Evolutionary conservation across 2,329 filamentous ascomycete species (phyloP), one percentile per base, ranked within the genome.

Genomic region (Penicillium oxalicum): DNA sequence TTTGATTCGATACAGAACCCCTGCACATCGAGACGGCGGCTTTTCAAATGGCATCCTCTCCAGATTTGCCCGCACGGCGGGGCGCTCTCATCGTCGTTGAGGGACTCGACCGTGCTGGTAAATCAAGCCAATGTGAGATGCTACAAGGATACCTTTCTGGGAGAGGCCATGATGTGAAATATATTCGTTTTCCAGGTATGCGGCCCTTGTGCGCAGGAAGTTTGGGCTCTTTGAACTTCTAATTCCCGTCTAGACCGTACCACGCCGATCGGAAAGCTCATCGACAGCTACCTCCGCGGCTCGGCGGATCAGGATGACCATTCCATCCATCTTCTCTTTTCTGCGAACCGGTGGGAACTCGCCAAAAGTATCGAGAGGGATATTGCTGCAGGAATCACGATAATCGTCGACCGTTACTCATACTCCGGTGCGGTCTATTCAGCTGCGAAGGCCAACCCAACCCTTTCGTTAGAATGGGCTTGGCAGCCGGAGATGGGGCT

Each of bases 391-490:
- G 91, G 91, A 7, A 83, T 77, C 18, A 93, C 82, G 0, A 78
- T 98, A 29, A 76, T 98, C 35, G 84, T 91, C 57, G 93, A 98
- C 69, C 84, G 93, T 41, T 98, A 97, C 73, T 95, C 94, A 67
- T 91, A 95, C 74, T 93, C 87, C 18, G 93, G 93, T 46, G 87
- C 91, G 49, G 89, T 96, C 43, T 98, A 97, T 73, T 89, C 85
- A 25, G 88, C 89, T 0, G 91, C 93, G 3, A 97, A 97, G 66
- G 76, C 81, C 39, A 88, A 88, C 58, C 80, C 84, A 0, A 68
- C 74, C 2, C 77, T 96, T 9, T 74, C 79, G 0, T 74, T 96
- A 0, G 70, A 78, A 0, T 98, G 93, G 91, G 90, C 89, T 6
- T 83, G 88, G 58, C 78, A 83, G 12, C 88, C 91, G 1, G 93